Conservation (phyloP, 345 rosid genomes). For the Brassica carinata region DNA sequence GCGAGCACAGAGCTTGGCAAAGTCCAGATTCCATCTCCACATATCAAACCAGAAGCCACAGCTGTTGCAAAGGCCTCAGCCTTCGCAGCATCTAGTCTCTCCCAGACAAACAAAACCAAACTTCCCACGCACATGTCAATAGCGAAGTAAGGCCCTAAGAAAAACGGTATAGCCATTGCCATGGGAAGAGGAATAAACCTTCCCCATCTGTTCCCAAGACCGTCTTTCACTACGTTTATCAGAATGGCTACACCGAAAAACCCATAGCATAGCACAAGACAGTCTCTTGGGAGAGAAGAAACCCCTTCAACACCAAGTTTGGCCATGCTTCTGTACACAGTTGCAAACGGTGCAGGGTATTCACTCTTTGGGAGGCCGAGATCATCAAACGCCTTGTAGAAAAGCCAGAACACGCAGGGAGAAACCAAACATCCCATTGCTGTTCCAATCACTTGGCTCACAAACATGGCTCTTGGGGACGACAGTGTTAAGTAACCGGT, state of each 20-base stretch:
- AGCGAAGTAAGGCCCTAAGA: constrained; percentile 76
- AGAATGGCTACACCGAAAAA: constrained; percentile 54
- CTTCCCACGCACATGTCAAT: constrained; percentile 91
- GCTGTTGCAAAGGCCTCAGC: neutral
- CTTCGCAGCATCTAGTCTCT: constrained; percentile 46
- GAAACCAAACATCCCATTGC: neutral
- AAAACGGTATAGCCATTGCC: constrained; percentile 94
- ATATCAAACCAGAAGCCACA: neutral
- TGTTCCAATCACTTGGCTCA: neutral
- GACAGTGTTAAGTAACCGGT: too few species aligned
- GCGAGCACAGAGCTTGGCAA: neutral
- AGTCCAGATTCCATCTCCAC: neutral
- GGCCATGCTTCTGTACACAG: neutral
- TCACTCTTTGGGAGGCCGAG: neutral
- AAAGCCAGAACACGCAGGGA: neutral
- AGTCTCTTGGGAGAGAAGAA: constrained; percentile 67
- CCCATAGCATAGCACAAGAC: constrained; percentile 52
- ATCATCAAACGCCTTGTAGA: neutral
- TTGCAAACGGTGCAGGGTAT: neutral
- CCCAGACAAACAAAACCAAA: constrained; percentile 71
- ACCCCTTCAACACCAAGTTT: constrained; percentile 25
- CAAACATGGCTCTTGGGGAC: neutral
- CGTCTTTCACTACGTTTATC: constrained; percentile 45
- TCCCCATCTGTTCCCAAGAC: constrained; percentile 35
- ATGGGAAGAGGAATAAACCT: constrained; percentile 82